Base-by-base conservation (phyloP, 805 yeast genomes). In the Cyberlindnera meyerae region DNA sequence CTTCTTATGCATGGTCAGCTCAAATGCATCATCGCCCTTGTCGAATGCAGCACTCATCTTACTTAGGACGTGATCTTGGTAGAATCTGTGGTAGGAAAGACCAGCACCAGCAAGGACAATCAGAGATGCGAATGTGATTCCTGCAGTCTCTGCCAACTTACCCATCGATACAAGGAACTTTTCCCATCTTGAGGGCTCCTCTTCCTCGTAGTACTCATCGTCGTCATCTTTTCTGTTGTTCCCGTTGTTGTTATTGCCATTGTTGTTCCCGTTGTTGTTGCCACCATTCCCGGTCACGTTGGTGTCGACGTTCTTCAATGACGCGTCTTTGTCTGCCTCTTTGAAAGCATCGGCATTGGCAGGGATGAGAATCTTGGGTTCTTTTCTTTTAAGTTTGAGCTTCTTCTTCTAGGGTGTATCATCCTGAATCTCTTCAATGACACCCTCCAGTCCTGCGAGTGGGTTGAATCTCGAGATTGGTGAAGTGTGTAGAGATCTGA, bases 61-160 rank as follows among this genome's bases (percentile, higher is more conserved):
- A 33, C 65, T 63, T 16, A 80, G 54, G 0, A 83, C 87, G 47
- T 75, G 82, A 4, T 44, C 33, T 29, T 71, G 65, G 57, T 84
- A 84, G 32, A 73, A 62, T 31, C 67, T 65, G 53, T 84, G 95
- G 54, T 84, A 84, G 11, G 73, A 49, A n/a, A 75, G 52, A 3
- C 95, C 95, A 3, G 90, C 82, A 2, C 76, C 60, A 0, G 84
- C 90, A 13, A 85, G 65, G 25, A 84, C 75, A 3, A 76, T 68
- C 24, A 84, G 58, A 3, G 89, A 79, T 12, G 85, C 76, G 31
- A 82, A 63, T 13, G 89, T 82, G 30, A 84, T 76, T 3, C 84
- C 77, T 0, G 79, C 77, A 0, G 93, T 77, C 53, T 84, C 93
- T 5, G 71, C 42, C 39, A 77, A 69, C 48, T 75, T 79, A 37